Conservation (phyloP, 306 rosid genomes). For the Hylodesmum podocarpum region DNA sequence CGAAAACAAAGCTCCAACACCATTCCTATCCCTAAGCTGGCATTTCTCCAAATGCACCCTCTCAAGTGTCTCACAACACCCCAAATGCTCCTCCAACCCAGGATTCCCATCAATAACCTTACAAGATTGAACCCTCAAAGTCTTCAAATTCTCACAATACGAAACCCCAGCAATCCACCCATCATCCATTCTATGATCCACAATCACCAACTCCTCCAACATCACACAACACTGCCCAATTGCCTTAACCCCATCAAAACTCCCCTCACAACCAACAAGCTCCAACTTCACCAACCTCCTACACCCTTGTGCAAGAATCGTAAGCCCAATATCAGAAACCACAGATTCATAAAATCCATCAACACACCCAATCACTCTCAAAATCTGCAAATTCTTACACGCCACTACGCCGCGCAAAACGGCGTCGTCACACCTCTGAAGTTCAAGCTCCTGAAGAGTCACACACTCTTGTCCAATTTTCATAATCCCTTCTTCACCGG, state of each 20-base stretch:
- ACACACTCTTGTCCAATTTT: background rate
- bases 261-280: constrained; percentile 82
- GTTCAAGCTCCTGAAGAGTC: constrained; percentile 25
- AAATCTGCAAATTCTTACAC: constrained; percentile 58
- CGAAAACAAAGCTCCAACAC: constrained; percentile 51
- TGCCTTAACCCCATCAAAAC: constrained; percentile 88
- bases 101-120: constrained; percentile 62
- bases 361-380: constrained; percentile 62
- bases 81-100: constrained; percentile 64
- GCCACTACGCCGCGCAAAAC: constrained; percentile 19
- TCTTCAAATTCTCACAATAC: constrained; percentile 79
- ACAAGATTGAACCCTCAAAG: constrained; percentile 65
- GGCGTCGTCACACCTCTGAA: constrained; percentile 28
- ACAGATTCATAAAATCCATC: constrained; percentile 55
- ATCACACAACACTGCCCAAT: constrained; percentile 84
- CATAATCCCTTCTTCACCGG: background rate
- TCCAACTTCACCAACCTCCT: constrained; percentile 79
- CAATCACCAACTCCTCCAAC: constrained; percentile 73
- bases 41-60: constrained; percentile 67
- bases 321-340: constrained; percentile 80
- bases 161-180: constrained; percentile 88
- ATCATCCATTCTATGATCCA: constrained; percentile 82
- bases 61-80: constrained; percentile 68
- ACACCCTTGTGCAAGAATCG: constrained; percentile 89
- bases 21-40: constrained; percentile 59